Base-by-base conservation (phyloP, 2,329 filamentous ascomycete species). In the Fusarium nisikadoi region DNA sequence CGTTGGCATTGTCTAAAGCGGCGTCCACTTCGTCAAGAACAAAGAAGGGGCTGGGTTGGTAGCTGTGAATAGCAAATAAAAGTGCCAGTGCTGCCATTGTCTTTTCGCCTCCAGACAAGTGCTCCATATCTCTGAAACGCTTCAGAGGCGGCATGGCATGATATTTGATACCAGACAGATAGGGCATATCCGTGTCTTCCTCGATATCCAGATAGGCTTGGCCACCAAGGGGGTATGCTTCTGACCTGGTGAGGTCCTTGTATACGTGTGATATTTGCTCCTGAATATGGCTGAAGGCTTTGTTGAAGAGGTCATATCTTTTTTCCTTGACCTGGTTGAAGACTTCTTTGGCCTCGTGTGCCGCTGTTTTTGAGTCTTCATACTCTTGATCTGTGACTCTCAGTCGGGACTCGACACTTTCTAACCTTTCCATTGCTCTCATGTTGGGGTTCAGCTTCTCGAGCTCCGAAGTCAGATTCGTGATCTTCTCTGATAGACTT, bases 111-210 rank as follows among this genome's bases (percentile, higher is more conserved):
- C 96, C 96, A 3, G 94, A 97, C 14, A 99, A 86, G 80, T 98
- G 96, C 82, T 99, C 96, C 96, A 99, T 99, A 81, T 99, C 97
- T 76, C 96, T 90, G 89, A 99, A 99, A 49, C 96, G 94, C 85
- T 99, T 99, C 70, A 98, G 90, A 3, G 96, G 96, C 25, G 96
- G 96, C 95, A 98, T 99, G 70, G 96, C 97, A 80, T 98, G 95
- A 83, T 99, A 99, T 80, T 97, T 98, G 83, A 99, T 94, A 36
- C 96, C 96, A 43, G 93, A 94, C 8, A 98, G 89, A 81, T 98
- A 99, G 2, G 96, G 96, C 78, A 97, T 95, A 72, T 97, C 94
- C n/a, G 92, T 93, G 80, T 99, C 95, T 80, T 97, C 95, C 80
- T 92, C 90, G 65, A 97, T 95, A 79, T 98, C 95, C 52, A 99